Evolutionary conservation across 2,329 filamentous ascomycete species (phyloP), one percentile per base, ranked within the genome.

Genomic region (Fusarium sp.): DNA sequence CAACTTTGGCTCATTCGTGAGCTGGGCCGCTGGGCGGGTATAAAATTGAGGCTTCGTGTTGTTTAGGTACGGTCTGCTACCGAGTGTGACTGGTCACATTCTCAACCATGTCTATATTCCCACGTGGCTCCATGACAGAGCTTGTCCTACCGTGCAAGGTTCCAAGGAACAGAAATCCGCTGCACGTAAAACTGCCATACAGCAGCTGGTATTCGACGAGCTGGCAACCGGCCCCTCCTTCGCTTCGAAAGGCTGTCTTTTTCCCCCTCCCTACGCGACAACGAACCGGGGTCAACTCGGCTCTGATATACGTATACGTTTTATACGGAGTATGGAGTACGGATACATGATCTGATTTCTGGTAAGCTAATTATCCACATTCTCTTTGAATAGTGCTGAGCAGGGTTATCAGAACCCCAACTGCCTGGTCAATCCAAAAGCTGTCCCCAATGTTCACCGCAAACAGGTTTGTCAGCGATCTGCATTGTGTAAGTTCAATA

Each of bases 61-160:
- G 28, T 30, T 30, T 30, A 30, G 10, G 28, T 28, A 28, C 26
- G 44, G 50, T 22, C 32, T 30, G 30, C 28, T 28, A 47, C 35
- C 35, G 28, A 44, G 35, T 56, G 51, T 73, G 66, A 71, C 71
- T 73, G 62, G 64, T 73, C 71, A 68, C 48, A 55, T 73, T 67
- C 60, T 45, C 56, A 45, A 45, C 54, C 62, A 39, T 65, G 67
- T 67, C 62, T 56, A 51, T 62, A 62, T 62, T 74, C 59, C 71
- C 71, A 74, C 71, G 71, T 74, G 71, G 70, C 65, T 68, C 50
- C 56, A 74, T 63, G 43, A 58, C 55, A 65, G 56, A 68, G 58
- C 58, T 65, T 44, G 33, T 59, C 51, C 37, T 59, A 66, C 59
- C 43, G 51, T 54, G 37, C 52, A 51, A 56, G 41, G 56, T 66